Evolutionary conservation across 208 protist species (phyloP).

Genomic region (Plasmodiophora brassicae): DNA sequence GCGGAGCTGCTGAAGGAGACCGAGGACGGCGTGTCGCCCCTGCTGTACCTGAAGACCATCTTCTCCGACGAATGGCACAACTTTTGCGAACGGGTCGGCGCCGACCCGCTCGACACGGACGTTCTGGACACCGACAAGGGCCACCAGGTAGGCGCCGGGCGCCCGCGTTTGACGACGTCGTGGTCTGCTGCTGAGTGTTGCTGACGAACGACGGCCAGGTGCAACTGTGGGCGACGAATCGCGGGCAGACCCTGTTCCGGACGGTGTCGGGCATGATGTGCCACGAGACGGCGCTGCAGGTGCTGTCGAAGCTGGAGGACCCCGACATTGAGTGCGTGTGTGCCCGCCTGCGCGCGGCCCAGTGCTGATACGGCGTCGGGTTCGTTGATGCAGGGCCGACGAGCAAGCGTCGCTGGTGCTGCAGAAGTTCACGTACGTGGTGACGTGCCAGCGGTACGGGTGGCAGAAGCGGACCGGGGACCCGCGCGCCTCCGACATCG

Average conservation of each 20-base stretch:
- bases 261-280: slow-evolving; percentile 52
- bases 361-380: too few relatives aligned
- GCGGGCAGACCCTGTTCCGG: slow-evolving; percentile 49
- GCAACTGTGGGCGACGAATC: slow-evolving; percentile 43
- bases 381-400: not conserved
- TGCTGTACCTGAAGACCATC: slow-evolving; percentile 49
- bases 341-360: not conserved
- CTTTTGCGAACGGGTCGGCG: slow-evolving; percentile 44
- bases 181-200: not conserved
- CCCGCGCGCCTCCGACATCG: slow-evolving; percentile 47
- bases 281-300: slow-evolving; percentile 43
- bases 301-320: slow-evolving; percentile 32
- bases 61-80: slow-evolving; percentile 46
- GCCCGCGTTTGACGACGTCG: not conserved
- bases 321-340: not conserved
- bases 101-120: not conserved
- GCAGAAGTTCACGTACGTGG: slow-evolving; percentile 50
- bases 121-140: slow-evolving; percentile 30
- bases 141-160: not conserved
- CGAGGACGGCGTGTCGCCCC: slow-evolving; percentile 45
- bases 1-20: slow-evolving; percentile 43
- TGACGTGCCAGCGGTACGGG: slow-evolving; percentile 51
- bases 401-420: not conserved
- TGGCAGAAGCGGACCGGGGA: slow-evolving; percentile 38
- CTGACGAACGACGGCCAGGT: slow-evolving; percentile 39